phyloP scores from a whole-genome alignment of 2,329 filamentous ascomycete species.

The Teratosphaeria destructans region DNA sequence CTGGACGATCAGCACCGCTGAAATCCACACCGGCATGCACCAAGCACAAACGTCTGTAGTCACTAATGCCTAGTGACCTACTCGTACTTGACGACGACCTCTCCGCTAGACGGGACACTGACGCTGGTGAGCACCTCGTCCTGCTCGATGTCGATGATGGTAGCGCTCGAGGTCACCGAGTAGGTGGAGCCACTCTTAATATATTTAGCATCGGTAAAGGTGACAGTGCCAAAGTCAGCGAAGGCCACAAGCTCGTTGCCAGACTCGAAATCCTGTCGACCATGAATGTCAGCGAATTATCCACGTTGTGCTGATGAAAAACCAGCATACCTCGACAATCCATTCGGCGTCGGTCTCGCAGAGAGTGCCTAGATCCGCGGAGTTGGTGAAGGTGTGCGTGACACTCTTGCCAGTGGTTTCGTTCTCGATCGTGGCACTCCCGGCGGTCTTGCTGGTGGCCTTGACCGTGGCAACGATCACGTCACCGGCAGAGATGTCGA shows the following conservation, averaged over 20 bases:
- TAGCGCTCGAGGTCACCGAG: slow-evolving; percentile 20
- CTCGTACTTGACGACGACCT: neutral
- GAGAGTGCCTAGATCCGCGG: slow-evolving; percentile 28
- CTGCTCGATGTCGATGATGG: slow-evolving; percentile 39
- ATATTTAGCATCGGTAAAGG: slow-evolving; percentile 29
- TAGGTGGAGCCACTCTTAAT: slow-evolving; percentile 21
- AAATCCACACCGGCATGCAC: neutral
- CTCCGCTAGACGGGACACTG: neutral
- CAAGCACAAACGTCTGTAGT: neutral
- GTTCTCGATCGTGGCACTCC: slow-evolving; percentile 41
- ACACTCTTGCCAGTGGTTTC: slow-evolving; percentile 42
- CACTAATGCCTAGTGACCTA: neutral
- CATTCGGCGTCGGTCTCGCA: slow-evolving; percentile 51
- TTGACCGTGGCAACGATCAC: slow-evolving; percentile 31
- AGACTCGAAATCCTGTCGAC: slow-evolving; percentile 36
- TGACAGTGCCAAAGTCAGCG: slow-evolving; percentile 38
- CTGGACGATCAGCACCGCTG: neutral
- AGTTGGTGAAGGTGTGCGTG: slow-evolving; percentile 40
- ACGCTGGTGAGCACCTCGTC: slow-evolving; percentile 10
- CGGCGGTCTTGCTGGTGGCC: slow-evolving; percentile 33
- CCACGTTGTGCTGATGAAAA: neutral
- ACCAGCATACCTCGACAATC: slow-evolving; percentile 39
- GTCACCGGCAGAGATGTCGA: slow-evolving; percentile 38
- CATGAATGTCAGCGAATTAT: neutral
- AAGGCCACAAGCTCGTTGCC: slow-evolving; percentile 33